A percentile compares a stretch with the other conserved stretches of the same genome.
Evolutionary conservation across 164 flowering plant species (phyloP).

Genomic region (Berberis thunbergii): DNA sequence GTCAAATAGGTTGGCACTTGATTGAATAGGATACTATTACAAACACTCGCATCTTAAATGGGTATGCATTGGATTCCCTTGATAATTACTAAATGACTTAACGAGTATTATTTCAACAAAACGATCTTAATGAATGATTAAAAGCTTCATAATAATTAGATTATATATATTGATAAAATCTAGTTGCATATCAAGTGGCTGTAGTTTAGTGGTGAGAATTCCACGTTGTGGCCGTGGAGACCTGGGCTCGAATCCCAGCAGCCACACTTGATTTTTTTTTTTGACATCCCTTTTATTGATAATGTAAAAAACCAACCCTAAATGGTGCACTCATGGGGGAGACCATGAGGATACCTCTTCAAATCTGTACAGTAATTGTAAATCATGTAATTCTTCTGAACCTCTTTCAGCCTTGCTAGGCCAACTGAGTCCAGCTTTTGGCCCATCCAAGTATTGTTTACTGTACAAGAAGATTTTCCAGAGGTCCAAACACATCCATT

Average conservation of each 20-base stretch:
- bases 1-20: no score
- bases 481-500: background rate
- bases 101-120: no score
- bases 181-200: slow-evolving; percentile 14
- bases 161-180: no score
- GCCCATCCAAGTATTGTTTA: slow-evolving; percentile 11
- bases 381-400: slow-evolving; percentile 27
- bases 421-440: slow-evolving; percentile 21
- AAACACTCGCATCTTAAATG: no score
- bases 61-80: no score
- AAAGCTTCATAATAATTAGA: no score
- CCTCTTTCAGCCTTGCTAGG: slow-evolving; percentile 22
- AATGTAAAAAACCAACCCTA: no score
- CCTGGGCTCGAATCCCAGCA: slow-evolving; percentile 99
- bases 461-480: background rate
- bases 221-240: slow-evolving; percentile 98
- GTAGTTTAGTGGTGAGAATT: slow-evolving; percentile 87
- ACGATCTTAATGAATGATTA: no score
- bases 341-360: slow-evolving; percentile 30
- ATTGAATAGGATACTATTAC: no score
- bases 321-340: background rate
- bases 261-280: slow-evolving; percentile 37
- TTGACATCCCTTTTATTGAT: no score
- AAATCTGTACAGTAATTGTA: slow-evolving; percentile 34
- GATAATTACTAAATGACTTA: no score